Evolutionary conservation across 768 basidiomycete species (phyloP).

Genomic region (Tylopilus rubrobrunneus): DNA sequence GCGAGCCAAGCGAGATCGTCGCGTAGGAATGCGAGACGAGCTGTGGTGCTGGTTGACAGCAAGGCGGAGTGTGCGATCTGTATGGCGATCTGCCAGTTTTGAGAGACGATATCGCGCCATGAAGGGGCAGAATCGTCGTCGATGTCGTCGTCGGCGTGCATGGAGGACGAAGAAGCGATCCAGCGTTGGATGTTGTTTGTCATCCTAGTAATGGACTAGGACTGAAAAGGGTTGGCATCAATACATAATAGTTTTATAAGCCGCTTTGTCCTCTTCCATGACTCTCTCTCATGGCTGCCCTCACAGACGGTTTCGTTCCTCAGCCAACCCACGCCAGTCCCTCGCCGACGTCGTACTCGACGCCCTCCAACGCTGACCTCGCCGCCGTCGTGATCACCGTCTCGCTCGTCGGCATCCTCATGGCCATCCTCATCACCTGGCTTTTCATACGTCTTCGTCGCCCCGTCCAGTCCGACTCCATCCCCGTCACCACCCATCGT

Average conservation of each 20-base stretch:
- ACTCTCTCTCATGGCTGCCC: background rate
- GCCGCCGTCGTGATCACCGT: slow-evolving; percentile 27
- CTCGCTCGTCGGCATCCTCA: slow-evolving; percentile 21
- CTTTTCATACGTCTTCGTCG: slow-evolving; percentile 24
- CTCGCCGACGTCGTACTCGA: slow-evolving; percentile 2
- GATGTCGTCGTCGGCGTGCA: slow-evolving; percentile 11
- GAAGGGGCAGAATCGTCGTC: background rate
- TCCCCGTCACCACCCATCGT: slow-evolving; percentile 2
- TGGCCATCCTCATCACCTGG: slow-evolving; percentile 25
- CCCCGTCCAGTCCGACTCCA: background rate
- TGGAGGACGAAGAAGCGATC: background rate
- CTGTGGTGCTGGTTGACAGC: slow-evolving; percentile 50
- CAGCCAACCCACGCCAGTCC: background rate
- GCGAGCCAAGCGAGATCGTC: slow-evolving; percentile 59
- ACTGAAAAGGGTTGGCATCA: background rate
- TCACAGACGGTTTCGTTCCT: background rate
- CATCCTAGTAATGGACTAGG: background rate
- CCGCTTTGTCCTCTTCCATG: background rate
- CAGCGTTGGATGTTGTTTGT: background rate
- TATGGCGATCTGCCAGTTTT: slow-evolving; percentile 54
- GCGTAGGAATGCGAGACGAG: slow-evolving; percentile 53
- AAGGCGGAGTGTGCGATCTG: slow-evolving; percentile 50
- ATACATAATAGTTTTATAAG: too few relatives aligned
- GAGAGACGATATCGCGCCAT: slow-evolving; percentile 56
- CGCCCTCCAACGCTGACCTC: slow-evolving; percentile 12